Evolutionary conservation across 192 early-diverging fungal species (phyloP).

Genomic region (Diversispora eburnea): DNA sequence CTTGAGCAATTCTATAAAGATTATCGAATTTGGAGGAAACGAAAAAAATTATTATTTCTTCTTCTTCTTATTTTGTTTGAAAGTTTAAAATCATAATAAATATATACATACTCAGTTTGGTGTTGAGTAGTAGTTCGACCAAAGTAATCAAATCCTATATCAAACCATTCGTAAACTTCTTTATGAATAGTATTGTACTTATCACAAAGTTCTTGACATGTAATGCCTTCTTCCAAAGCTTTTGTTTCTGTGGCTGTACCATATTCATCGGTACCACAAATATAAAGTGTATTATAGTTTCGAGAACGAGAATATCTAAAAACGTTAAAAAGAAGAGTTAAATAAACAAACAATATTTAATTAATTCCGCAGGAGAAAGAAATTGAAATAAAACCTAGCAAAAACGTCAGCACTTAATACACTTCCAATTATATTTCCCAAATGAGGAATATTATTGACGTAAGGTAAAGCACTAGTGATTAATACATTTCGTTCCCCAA

Average conservation of each 20-base stretch:
- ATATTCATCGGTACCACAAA: conserved; percentile 99
- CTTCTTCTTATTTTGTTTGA: no score
- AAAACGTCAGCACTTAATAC: conserved; percentile 96
- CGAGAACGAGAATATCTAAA: conserved; percentile 81
- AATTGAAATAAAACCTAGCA: conserved; percentile 58
- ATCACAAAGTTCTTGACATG: conserved; percentile 92
- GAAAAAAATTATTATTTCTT: no score
- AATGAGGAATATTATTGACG: conserved; percentile 98
- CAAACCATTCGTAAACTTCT: conserved; percentile 93
- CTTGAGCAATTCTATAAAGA: conserved; percentile 69
- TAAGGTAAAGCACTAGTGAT: conserved; percentile 97
- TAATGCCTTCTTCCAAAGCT: conserved; percentile 86
- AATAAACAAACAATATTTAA: conserved; percentile 3
- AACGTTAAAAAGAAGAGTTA: not conserved
- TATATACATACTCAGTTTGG: conserved; percentile 70
- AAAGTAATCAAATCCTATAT: conserved; percentile 91
- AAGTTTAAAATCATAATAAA: no score
- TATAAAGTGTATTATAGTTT: conserved; percentile 84
- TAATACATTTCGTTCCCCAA: conserved; percentile 80
- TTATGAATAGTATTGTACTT: conserved; percentile 90
- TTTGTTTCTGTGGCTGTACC: conserved; percentile 99
- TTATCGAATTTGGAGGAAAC: no score
- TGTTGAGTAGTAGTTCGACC: conserved; percentile 87
- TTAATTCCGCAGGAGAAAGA: not conserved
- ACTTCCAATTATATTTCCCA: conserved; percentile 99